Evolutionary conservation across 2,329 filamentous ascomycete genomes (phyloP), one percentile per base, ranked within the genome.

Genomic region (Colletotrichum euphorbiae): DNA sequence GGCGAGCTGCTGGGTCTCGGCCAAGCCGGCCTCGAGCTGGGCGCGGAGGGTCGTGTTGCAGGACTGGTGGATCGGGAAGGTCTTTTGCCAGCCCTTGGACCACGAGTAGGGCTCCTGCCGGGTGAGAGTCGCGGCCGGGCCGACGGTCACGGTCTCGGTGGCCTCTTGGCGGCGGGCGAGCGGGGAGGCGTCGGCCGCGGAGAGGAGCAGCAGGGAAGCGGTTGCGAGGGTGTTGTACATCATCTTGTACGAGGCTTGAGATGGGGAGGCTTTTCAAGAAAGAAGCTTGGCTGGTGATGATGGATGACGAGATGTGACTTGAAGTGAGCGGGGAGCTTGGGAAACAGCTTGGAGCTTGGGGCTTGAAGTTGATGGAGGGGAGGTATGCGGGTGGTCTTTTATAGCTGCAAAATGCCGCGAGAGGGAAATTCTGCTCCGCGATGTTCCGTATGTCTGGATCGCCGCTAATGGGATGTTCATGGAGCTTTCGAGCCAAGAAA

Each of bases 11-110:
- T 89, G 77, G 4, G 87, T 83, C 75, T 92, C 90, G 17, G 84
- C 79, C 0, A 93, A 80, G 6, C 83, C 90, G 15, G 78, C 77
- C 42, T 81, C 77, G 48, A 92, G 81, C 75, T 90, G 87, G 7
- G 77, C 77, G 46, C 80, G 81, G 72, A 91, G 83, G 2, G 89
- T 91, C 55, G 80, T 77, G 73, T 92, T 92, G 80, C 90, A 92
- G 24, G 88, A 91, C 38, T 81, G 75, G 76, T 92, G 90, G 74
- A 92, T 90, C 15, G 80, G 78, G 71, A 79, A 84, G 11, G 70
- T 68, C 67, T 74, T 73, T 17, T 73, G 65, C 77, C 77, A 79
- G 28, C 75, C 76, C 5, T 73, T 72, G 31, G 75, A 69, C 78
- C 78, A 80, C 69, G 75, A 71, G 69, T 79, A 80, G 11, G 66